Conservation (phyloP, 208 protist genomes). For the Entamoeba nuttalli region DNA sequence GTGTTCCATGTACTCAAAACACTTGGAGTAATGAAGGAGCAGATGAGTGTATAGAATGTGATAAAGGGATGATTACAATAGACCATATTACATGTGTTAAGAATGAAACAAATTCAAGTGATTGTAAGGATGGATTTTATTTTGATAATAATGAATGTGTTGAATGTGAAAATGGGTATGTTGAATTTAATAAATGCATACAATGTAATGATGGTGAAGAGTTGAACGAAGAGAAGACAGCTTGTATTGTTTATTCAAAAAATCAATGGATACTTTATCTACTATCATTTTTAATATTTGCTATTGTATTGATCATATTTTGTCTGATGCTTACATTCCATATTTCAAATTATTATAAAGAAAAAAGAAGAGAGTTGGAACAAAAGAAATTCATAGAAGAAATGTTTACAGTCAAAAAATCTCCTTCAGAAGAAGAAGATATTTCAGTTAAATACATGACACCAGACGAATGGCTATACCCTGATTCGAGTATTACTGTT, state of each 20-base stretch:
- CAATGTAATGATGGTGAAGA: background rate
- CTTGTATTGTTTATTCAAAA: background rate
- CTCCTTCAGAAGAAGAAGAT: no score
- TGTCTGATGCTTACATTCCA: background rate
- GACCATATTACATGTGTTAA: background rate
- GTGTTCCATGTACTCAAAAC: background rate
- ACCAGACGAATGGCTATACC: no score
- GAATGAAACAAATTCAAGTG: no score
- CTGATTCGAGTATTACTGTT: no score
- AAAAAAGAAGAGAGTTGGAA: background rate
- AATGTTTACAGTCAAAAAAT: no score
- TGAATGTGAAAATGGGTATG: background rate
- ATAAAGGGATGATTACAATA: background rate
- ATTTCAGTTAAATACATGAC: no score
- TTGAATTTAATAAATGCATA: background rate
- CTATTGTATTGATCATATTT: background rate
- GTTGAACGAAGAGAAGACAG: background rate
- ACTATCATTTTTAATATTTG: background rate
- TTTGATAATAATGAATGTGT: background rate
- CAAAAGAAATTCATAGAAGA: no score
- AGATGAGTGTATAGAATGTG: background rate
- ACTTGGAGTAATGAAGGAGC: background rate
- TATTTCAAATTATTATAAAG: background rate
- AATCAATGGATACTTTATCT: background rate
- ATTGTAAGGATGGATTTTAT: background rate